Evolutionary conservation across 306 rosid species (phyloP), one percentile per base, ranked within the genome.

Genomic region (Corylus avellana): DNA sequence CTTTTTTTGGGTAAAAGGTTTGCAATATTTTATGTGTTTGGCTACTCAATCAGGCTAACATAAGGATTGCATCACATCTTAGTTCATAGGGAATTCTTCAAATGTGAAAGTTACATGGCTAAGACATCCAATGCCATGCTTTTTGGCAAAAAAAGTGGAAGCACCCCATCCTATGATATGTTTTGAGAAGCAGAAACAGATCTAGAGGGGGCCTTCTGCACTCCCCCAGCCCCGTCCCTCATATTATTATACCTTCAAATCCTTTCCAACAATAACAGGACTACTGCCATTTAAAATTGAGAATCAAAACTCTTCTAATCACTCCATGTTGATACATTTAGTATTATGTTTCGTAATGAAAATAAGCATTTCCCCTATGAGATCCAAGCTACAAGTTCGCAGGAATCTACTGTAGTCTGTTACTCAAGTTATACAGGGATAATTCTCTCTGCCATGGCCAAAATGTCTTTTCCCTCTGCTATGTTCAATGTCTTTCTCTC

Each of bases 61-160:
- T 32, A 5, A 51, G 8, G 1, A 11, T 42, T 42, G 27, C 51
- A 17, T 68, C 29, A 18, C 51, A 42, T 42, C 14, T 68, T 68
- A n/a, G 27, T 42, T 29, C 27, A 18, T n/a, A 18, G 12, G 4
- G 44, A 70, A 27, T 22, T 49, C 39, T 49, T 72, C 39, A 13
- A 7, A 29, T 50, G 20, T 49, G 57, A 48, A 72, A 49, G 22
- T 72, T 32, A 5, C 12, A 50, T 25, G 58, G 39, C 37, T 7
- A 72, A 50, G 74, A 72, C 4, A 48, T 72, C 12, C 8, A 1
- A 50, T 25, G 44, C 10, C 42, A 11, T 71, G 39, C 20, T 48
- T 71, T 49, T 47, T 72, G 57, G 58, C 44, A 27, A 49, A 72
- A 12, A 4, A 46, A 46, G 32, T 32, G 73, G 73, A 69, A 69